Evolutionary conservation across 495 filamentous ascomycete species (phyloP), one percentile per base, ranked within the genome.

Genomic region (Aspergillus indologenus): DNA sequence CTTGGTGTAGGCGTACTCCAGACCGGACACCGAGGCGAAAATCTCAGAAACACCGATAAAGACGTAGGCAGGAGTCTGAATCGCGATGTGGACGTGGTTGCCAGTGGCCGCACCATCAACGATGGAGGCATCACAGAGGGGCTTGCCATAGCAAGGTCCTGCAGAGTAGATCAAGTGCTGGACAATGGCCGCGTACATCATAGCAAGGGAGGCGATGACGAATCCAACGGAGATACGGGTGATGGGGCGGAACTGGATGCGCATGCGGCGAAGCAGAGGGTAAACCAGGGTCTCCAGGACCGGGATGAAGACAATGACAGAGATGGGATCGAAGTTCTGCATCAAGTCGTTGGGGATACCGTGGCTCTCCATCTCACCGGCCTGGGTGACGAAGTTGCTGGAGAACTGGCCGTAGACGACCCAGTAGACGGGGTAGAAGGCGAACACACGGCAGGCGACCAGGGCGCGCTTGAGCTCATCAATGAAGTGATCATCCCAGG

Each of bases 1-100:
- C 76, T 93, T 91, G 68, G 86, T 90, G 73, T 87, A 92, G 29
- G 90, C 91, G 65, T 92, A 91, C 68, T 89, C 86, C 17, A 88
- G 75, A 54, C 77, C 79, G 20, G 85, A 88, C 68, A 90, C 86
- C 49, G 80, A 86, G 18, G 87, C 86, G 70, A 91, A 85, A 63
- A 90, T 89, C 72, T 91, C 89, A 22, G 85, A 87, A 31, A 90
- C 61, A 66, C 82, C 89, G 58, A 90, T 86, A 54, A 91, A 78
- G 24, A 90, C 66, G 72, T 91, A 91, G 3, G 85, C 79, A 5
- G 82, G 82, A 14, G 84, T 85, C 67, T 92, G 88, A 5, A 87
- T 82, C 69, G 84, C 87, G 29, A 89, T 86, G 67, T 83, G 84
- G 50, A 89, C 73, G 24, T 77, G 60, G 62, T 84, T 80, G 20